A percentile compares a stretch with the other conserved stretches of the same genome.
phyloP scores from a whole-genome alignment of 2,329 filamentous ascomycete genomes.

The Talaromyces albobiverticillius region DNA sequence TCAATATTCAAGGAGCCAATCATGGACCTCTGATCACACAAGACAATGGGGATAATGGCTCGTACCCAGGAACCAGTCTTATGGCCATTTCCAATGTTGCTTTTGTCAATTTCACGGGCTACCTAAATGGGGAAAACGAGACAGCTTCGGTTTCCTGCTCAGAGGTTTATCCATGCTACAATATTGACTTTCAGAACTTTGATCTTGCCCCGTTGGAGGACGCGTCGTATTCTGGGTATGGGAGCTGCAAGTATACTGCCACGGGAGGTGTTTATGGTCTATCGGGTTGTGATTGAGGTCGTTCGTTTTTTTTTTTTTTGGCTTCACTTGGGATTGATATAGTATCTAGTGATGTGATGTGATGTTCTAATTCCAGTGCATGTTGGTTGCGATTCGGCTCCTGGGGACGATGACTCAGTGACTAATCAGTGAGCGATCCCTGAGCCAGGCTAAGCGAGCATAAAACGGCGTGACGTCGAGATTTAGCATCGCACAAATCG shows the following conservation, averaged over 20 bases:
- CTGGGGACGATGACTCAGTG: no score
- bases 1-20: constrained; percentile 47
- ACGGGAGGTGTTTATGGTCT: constrained; percentile 39
- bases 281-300: not conserved
- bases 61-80: constrained; percentile 47
- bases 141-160: constrained; percentile 49
- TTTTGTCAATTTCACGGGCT: constrained; percentile 54
- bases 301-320: no score
- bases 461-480: no score
- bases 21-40: constrained; percentile 46
- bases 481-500: no score
- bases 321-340: no score
- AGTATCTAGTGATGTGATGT: no score
- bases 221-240: constrained; percentile 29
- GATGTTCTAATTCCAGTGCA: no score
- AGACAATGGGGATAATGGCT: constrained; percentile 51
- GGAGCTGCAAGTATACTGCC: constrained; percentile 36
- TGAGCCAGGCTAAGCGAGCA: no score
- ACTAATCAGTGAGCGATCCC: no score
- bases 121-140: constrained; percentile 32
- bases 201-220: constrained; percentile 31
- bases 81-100: constrained; percentile 51
- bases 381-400: no score
- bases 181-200: constrained; percentile 48
- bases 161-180: constrained; percentile 49